Base-by-base conservation (phyloP, 495 filamentous ascomycete species). In the Talaromyces liani region DNA sequence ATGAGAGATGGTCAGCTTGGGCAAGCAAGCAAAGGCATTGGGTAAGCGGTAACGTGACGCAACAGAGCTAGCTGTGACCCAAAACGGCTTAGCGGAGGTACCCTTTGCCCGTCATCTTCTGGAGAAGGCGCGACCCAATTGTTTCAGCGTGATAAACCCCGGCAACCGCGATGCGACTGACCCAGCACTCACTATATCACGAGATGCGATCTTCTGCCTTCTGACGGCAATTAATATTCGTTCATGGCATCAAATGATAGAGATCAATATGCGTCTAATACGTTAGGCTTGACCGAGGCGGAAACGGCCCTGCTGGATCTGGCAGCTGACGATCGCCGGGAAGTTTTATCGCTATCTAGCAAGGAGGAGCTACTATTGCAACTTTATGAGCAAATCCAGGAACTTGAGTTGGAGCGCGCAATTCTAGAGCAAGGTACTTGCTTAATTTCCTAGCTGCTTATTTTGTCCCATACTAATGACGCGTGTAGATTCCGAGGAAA, bases 381-480 rank as follows among this genome's bases (percentile, higher is more conserved):
- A 54, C 80, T 92, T 45, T 88, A 89, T 70, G 83, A 91, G 68
- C 81, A 82, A 65, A 73, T 90, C 49, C 85, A 89, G 65, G 83
- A 90, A 70, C 79, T 91, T 59, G 82, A 84, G 66, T 77, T 92
- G 33, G 86, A 93, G 72, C 84, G 86, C 31, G 85, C 84, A 27
- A 74, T 92, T 16, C 71, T 91, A 6, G 80, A 84, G 64, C 75
- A 74, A 85, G 86, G 68, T 84, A 22, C 29, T 9, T 36, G 12
- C 18, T 59, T 29, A 2, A 36, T 10, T 36, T 36, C 56, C n/a
- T 31, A 31, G 29, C 54, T 57, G 22, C 45, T 9, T 2, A 9
- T 49, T 3, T 49, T 2, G 16, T 49, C 45, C 16, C 22, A 18
- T 58, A 16, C 31, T 58, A 20, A 61, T 36, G 4, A 58, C 47